Percentiles rank a stretch among this genome's conserved stretches.
Evolutionary conservation across 2,329 filamentous ascomycete species (phyloP).

Genomic region (Monosporascus sp.): DNA sequence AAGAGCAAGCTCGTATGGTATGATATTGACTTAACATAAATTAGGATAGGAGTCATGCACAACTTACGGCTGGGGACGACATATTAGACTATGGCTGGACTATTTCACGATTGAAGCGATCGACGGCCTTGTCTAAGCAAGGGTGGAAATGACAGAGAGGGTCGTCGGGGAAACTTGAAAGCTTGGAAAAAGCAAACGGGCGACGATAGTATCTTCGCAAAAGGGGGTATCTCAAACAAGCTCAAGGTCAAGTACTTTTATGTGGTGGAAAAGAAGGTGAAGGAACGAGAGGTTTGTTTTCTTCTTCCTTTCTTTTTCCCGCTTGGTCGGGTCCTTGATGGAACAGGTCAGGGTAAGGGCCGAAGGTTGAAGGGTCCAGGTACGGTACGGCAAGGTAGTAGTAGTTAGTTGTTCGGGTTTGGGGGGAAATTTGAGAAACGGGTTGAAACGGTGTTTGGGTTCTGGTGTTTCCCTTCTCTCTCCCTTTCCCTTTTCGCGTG

Average conservation of each 20-base stretch:
- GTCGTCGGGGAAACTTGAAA: slow-evolving; percentile 5
- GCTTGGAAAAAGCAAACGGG: slow-evolving; percentile 12
- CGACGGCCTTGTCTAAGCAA: slow-evolving; percentile 7
- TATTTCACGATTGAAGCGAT: slow-evolving; percentile 14
- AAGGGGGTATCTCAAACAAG: slow-evolving; percentile 25
- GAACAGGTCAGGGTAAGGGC: background rate
- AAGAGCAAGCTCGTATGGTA: background rate
- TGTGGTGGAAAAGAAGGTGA: slow-evolving; percentile 2
- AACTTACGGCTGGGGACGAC: slow-evolving; percentile 31
- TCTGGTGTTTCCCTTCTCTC: background rate
- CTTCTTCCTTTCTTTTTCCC: too few relatives aligned
- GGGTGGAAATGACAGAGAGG: slow-evolving; percentile 13
- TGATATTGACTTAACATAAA: too few relatives aligned
- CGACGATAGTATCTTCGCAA: slow-evolving; percentile 10
- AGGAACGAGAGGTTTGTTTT: too few relatives aligned
- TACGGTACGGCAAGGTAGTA: background rate
- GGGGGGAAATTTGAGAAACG: background rate
- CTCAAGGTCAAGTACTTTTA: too few relatives aligned
- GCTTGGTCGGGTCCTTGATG: background rate
- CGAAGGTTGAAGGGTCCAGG: background rate
- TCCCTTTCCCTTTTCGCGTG: background rate
- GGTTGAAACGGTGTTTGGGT: background rate
- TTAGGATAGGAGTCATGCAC: slow-evolving; percentile 2
- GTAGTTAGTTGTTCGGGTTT: background rate
- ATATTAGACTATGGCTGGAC: slow-evolving; percentile 27